These are phyloP conservation scores for Sporothrix brunneoviolacea DNA, from an alignment of 2,329 filamentous ascomycete species.

Conservation along the genomic window DNA sequence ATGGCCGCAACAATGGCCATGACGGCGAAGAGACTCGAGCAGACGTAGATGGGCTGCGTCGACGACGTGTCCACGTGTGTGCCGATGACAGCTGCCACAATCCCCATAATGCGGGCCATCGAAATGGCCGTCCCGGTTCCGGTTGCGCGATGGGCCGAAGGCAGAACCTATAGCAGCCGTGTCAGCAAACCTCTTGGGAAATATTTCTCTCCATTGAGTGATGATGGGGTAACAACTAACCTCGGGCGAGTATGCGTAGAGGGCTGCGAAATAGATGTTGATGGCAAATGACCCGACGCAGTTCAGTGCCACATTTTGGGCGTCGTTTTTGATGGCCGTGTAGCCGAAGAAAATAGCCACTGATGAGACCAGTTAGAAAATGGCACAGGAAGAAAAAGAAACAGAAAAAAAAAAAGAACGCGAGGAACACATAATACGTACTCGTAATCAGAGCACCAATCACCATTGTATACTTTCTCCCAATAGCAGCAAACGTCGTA, in stretches of 20 bases:
- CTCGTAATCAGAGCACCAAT: background rate
- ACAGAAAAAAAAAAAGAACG: too few relatives aligned
- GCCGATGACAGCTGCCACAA: slow-evolving; percentile 1
- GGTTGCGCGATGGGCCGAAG: slow-evolving; percentile 1
- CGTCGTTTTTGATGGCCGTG: background rate
- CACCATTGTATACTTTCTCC: background rate
- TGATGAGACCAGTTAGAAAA: background rate
- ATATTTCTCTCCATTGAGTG: too few relatives aligned
- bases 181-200: too few relatives aligned
- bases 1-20: slow-evolving; percentile 4
- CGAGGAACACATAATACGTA: too few relatives aligned
- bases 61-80: slow-evolving; percentile 1
- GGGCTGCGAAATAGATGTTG: slow-evolving; percentile 1
- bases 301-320: slow-evolving; percentile 2
- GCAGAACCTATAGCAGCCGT: too few relatives aligned
- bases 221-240: too few relatives aligned
- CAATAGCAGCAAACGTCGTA: background rate
- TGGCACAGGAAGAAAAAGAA: background rate
- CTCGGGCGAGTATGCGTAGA: slow-evolving; percentile 4
- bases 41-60: background rate
- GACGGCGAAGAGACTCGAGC: background rate
- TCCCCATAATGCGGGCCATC: slow-evolving; percentile 2
- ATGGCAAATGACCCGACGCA: slow-evolving; percentile 3
- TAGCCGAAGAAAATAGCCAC: slow-evolving; percentile 6
- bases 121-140: slow-evolving; percentile 1